These are phyloP conservation scores for Xylaria sp. DNA, from an alignment of 2,329 filamentous ascomycete genomes.

Conservation along the genomic window DNA sequence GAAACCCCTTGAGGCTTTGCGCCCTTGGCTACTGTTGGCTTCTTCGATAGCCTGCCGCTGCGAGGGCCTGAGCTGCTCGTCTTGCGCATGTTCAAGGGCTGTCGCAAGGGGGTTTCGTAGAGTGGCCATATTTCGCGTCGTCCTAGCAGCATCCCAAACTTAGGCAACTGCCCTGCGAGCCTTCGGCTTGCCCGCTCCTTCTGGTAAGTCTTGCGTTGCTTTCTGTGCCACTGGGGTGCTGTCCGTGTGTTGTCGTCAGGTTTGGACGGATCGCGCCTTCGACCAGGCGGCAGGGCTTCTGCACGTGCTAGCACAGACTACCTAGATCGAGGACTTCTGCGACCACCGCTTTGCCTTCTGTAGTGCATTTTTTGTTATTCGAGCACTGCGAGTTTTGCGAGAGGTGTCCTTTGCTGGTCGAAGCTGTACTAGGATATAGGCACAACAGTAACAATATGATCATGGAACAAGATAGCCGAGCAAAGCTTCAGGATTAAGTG, in stretches of 20 bases:
- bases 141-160: too few species aligned
- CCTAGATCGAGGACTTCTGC: conserved; percentile 2
- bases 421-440: conserved; percentile 4
- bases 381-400: conserved; percentile 5
- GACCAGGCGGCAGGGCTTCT: background rate
- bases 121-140: background rate
- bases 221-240: conserved; percentile 8
- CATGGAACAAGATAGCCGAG: conserved; percentile 1
- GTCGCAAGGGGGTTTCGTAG: background rate
- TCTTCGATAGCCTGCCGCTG: background rate
- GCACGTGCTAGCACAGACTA: background rate
- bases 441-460: conserved; percentile 4
- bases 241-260: background rate
- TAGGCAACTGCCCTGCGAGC: conserved; percentile 2
- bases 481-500: conserved; percentile 6
- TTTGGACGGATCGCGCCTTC: conserved; percentile 1
- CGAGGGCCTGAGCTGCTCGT: background rate
- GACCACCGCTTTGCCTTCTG: conserved; percentile 7
- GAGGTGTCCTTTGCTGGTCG: conserved; percentile 4
- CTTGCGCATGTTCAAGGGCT: background rate
- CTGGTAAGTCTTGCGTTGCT: conserved; percentile 16
- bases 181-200: conserved; percentile 16
- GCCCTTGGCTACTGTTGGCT: background rate
- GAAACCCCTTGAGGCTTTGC: conserved; percentile 11
- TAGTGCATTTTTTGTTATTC: conserved; percentile 11